Conservation (phyloP, 2,329 filamentous ascomycete genomes). For the Scopulariopsis brevicaulis region DNA sequence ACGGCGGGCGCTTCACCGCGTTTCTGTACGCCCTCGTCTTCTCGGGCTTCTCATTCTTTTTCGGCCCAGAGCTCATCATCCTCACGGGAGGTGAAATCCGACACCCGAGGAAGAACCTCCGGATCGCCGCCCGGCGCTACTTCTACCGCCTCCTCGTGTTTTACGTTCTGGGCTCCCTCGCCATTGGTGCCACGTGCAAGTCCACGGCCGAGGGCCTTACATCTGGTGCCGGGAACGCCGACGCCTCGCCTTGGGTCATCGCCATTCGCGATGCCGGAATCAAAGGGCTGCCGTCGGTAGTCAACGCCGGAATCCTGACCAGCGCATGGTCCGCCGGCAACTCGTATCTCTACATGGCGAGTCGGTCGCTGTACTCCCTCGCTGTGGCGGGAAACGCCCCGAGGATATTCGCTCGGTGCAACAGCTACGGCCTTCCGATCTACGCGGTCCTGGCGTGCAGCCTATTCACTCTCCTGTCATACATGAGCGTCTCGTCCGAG, state of each 20-base stretch:
- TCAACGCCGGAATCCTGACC: slow-evolving; percentile 51
- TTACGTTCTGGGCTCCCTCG: slow-evolving; percentile 23
- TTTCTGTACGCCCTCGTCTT: slow-evolving; percentile 22
- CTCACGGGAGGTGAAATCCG: slow-evolving; percentile 24
- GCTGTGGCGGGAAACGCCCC: slow-evolving; percentile 28
- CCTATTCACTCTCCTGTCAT: slow-evolving; percentile 50
- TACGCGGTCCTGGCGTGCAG: slow-evolving; percentile 34
- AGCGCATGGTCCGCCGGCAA: slow-evolving; percentile 49
- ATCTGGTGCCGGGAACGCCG: slow-evolving; percentile 19
- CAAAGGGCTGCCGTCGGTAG: slow-evolving; percentile 35
- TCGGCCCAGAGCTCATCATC: slow-evolving; percentile 20
- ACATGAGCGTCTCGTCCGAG: slow-evolving; percentile 20
- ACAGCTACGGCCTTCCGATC: slow-evolving; percentile 23
- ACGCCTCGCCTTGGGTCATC: slow-evolving; percentile 46
- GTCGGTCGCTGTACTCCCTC: slow-evolving; percentile 34
- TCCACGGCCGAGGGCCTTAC: slow-evolving; percentile 21
- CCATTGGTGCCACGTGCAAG: slow-evolving; percentile 23
- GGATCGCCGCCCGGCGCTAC: slow-evolving; percentile 18
- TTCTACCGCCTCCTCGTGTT: slow-evolving; percentile 24
- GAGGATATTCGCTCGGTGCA: slow-evolving; percentile 22
- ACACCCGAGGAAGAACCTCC: slow-evolving; percentile 21
- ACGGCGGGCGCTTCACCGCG: slow-evolving; percentile 45
- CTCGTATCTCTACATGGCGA: slow-evolving; percentile 41
- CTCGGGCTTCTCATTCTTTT: slow-evolving; percentile 17
- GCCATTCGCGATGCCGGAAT: slow-evolving; percentile 38